phyloP scores from a whole-genome alignment of 2,329 filamentous ascomycete species.

The Claviceps spartinae region DNA sequence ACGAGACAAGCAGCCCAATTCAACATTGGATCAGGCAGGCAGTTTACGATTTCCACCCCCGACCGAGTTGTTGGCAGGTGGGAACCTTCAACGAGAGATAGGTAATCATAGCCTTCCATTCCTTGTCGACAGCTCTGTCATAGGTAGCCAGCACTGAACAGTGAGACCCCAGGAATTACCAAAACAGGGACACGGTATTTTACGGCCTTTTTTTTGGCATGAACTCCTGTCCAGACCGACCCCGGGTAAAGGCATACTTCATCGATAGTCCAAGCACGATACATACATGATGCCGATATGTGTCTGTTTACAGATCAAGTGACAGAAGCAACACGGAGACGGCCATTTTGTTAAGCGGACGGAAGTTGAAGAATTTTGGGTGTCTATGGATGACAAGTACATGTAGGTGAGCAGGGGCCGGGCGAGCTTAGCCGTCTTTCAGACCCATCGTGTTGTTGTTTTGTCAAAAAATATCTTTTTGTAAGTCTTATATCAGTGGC shows the following conservation, averaged over 20 bases:
- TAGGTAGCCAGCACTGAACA: not conserved
- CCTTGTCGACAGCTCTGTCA: not conserved
- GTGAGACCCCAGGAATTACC: not conserved
- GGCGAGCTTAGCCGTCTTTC: no score
- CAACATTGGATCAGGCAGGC: not conserved
- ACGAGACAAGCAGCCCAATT: not conserved
- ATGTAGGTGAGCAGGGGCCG: no score
- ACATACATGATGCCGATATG: not conserved
- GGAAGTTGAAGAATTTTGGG: no score
- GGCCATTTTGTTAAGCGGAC: no score
- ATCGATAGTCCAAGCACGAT: not conserved
- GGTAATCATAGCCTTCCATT: not conserved
- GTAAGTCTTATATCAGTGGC: not conserved
- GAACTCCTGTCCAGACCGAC: not conserved
- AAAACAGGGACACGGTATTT: not conserved
- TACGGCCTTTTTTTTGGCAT: constrained; percentile 1
- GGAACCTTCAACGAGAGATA: not conserved
- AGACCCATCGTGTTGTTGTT: no score
- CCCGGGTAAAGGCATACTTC: not conserved
- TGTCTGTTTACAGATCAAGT: no score
- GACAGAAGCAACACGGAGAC: no score
- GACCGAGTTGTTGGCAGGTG: not conserved
- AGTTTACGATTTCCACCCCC: not conserved
- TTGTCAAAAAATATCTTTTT: no score
- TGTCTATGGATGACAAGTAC: no score